These are phyloP conservation scores for Trichoderma virens DNA, from an alignment of 495 filamentous ascomycete species.

Conservation along the genomic window DNA sequence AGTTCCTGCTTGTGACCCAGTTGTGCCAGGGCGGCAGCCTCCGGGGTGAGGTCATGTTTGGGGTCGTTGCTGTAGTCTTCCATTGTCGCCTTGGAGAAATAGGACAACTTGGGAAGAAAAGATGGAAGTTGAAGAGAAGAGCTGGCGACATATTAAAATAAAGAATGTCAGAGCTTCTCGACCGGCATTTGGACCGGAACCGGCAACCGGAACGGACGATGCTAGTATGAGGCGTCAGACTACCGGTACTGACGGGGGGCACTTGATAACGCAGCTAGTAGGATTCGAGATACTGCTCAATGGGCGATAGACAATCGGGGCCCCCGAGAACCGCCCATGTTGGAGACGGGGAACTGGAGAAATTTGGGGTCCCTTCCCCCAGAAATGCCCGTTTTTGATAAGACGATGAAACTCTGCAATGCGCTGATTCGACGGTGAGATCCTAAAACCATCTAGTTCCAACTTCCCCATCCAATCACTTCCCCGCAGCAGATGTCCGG, in stretches of 20 bases:
- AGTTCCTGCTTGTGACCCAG: constrained; percentile 56
- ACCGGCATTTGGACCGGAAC: not conserved
- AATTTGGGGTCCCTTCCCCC: not conserved
- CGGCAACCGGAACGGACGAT: not conserved
- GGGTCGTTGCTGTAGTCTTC: constrained; percentile 5
- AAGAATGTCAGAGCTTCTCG: not conserved
- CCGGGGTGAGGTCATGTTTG: constrained; percentile 18
- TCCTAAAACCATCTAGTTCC: not conserved
- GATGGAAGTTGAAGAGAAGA: not conserved
- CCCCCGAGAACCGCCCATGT: not conserved
- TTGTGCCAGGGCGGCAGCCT: constrained; percentile 45
- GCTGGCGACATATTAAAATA: too few relatives aligned
- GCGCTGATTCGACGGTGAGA: not conserved
- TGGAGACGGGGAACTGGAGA: constrained; percentile 6
- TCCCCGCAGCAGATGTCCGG: not conserved
- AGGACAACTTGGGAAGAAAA: constrained; percentile 1
- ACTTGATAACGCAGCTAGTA: not conserved
- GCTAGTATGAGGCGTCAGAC: not conserved
- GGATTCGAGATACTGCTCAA: too few relatives aligned
- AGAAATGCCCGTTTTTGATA: constrained; percentile 8
- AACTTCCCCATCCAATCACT: not conserved
- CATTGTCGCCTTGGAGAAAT: not conserved
- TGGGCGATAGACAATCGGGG: not conserved
- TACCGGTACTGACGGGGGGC: not conserved
- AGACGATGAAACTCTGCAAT: not conserved